Conservation (phyloP, 2,329 filamentous ascomycete genomes). For the Herpotrichia juniperi region DNA sequence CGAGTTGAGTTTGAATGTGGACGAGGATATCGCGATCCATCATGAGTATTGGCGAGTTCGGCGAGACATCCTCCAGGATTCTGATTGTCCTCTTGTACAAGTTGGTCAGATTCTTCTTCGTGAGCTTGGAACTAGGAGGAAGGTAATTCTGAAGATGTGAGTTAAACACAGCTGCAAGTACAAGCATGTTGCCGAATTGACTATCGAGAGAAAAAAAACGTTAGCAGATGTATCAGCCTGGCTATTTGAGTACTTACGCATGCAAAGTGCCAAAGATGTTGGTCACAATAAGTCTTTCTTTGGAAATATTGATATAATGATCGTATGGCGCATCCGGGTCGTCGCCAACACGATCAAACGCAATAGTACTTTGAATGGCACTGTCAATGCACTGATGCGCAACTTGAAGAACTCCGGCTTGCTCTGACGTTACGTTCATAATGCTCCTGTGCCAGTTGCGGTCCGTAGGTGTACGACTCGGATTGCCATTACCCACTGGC, state of each 20-base stretch:
- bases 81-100: slow-evolving; percentile 65
- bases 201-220: slow-evolving; percentile 54
- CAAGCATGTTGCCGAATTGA: slow-evolving; percentile 95
- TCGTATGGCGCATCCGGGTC: slow-evolving; percentile 18
- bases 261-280: slow-evolving; percentile 95
- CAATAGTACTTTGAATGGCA: slow-evolving; percentile 82
- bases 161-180: slow-evolving; percentile 81
- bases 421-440: slow-evolving; percentile 32
- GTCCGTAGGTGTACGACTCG: slow-evolving; percentile 15
- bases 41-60: slow-evolving; percentile 75
- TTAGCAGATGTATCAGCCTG: neutral
- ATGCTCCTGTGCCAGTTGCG: slow-evolving; percentile 32
- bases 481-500: slow-evolving; percentile 51
- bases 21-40: slow-evolving; percentile 77
- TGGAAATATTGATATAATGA: slow-evolving; percentile 52
- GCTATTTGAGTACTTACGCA: slow-evolving; percentile 72
- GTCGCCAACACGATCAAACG: slow-evolving; percentile 70
- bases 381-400: slow-evolving; percentile 54
- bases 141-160: slow-evolving; percentile 55
- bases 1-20: slow-evolving; percentile 38
- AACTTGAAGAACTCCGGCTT: slow-evolving; percentile 31
- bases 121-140: slow-evolving; percentile 29
- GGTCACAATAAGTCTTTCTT: slow-evolving; percentile 78
- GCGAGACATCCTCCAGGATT: slow-evolving; percentile 73
- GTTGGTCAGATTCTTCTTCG: slow-evolving; percentile 26